A percentile compares a stretch with the other conserved stretches of the same genome.
Conservation (phyloP, 495 filamentous ascomycete genomes). For the Emericellopsis terricola region DNA sequence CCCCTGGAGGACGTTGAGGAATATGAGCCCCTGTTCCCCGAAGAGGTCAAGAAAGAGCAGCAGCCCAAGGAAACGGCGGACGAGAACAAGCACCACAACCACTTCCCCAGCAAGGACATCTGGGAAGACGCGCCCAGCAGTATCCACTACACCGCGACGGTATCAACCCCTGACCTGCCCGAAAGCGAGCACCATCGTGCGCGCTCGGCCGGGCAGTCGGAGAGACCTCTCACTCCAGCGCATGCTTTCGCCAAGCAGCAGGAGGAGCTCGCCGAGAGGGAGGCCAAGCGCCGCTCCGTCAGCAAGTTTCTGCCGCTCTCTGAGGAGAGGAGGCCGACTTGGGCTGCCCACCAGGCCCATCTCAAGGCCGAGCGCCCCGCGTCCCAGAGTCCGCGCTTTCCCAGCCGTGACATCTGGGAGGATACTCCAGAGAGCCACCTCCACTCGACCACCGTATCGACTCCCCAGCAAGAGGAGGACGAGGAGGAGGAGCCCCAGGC, state of each 20-base stretch:
- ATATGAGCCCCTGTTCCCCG: slow-evolving; percentile 75
- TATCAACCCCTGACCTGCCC: slow-evolving; percentile 56
- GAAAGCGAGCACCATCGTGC: slow-evolving; percentile 23
- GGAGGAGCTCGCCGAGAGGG: slow-evolving; percentile 35
- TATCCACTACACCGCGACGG: slow-evolving; percentile 64
- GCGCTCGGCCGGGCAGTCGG: slow-evolving; percentile 9
- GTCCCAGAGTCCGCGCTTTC: slow-evolving; percentile 57
- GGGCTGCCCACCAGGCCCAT: slow-evolving; percentile 23
- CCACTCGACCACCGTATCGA: slow-evolving; percentile 60
- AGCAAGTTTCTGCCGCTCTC: slow-evolving; percentile 25
- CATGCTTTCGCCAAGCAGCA: slow-evolving; percentile 35
- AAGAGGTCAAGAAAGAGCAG: slow-evolving; percentile 34
- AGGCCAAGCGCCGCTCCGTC: slow-evolving; percentile 9
- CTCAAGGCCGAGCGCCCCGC: slow-evolving; percentile 26
- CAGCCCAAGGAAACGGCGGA: slow-evolving; percentile 9
- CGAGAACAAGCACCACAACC: slow-evolving; percentile 29
- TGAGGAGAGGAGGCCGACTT: slow-evolving; percentile 28
- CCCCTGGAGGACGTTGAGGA: slow-evolving; percentile 83
- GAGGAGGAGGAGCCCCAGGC: slow-evolving; percentile 12
- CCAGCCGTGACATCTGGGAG: slow-evolving; percentile 93
- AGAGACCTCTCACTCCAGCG: slow-evolving; percentile 27
- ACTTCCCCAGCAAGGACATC: slow-evolving; percentile 85
- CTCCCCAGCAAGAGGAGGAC: slow-evolving; percentile 36
- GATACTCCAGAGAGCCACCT: slow-evolving; percentile 73
- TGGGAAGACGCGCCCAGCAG: slow-evolving; percentile 96